Evolutionary conservation across 768 basidiomycete genomes (phyloP), one percentile per base, ranked within the genome.

Genomic region (Mycena amicta): DNA sequence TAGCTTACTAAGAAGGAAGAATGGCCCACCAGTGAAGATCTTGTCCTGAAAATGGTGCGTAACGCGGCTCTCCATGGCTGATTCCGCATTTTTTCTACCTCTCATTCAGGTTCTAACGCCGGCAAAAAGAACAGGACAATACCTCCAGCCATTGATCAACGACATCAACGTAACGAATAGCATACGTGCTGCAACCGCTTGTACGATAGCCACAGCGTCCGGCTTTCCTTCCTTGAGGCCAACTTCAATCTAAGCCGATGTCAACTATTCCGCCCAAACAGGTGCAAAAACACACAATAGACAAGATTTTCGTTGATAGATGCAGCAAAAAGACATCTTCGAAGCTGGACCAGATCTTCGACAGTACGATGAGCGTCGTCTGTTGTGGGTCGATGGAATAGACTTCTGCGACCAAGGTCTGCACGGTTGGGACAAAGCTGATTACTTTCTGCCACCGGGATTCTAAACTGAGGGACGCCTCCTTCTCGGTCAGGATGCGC

Each of bases 1-100:
- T 51, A 18, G 8, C 28, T 12, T n/a, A 13, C 5, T 47, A 12
- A 25, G n/a, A 39, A 26, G 22, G 28, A 30, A n/a, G n/a, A n/a
- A n/a, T n/a, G n/a, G n/a, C 59, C 22, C 53, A 73, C 71, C 66
- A 23, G 62, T 55, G 65, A 75, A 71, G 1, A 75, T 40, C 26
- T 67, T 33, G 11, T 69, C 56, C n/a, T 71, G 62, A 46, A 68
- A 75, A 53, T 70, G 61, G 15, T 67, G 64, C 5, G 40, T 59
- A 20, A 72, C 57, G 2, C 62, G 62, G 6, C 59, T 56, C 30
- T 57, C 28, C 28, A 75, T 57, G 13, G 40, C 33, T 0, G 65
- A 49, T 39, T 29, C 28, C 1, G 40, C 13, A 43, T 22, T 6
- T 8, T 22, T 43, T 43, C 41, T 12, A 43, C 20, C 13, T n/a